Conservation (phyloP, 306 rosid genomes). For the Trichosanthes cucumerina region DNA sequence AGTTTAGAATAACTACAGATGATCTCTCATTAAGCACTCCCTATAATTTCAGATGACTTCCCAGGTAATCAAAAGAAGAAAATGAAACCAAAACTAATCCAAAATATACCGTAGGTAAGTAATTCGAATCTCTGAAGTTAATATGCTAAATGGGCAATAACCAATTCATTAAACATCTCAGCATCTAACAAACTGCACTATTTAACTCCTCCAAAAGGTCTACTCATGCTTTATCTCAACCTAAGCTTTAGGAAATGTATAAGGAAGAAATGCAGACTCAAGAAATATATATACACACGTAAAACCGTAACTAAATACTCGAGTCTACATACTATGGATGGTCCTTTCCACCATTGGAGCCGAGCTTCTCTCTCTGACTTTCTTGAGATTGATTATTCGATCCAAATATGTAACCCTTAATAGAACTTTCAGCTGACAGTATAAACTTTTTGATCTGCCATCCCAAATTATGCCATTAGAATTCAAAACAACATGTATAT, state of each 20-base stretch:
- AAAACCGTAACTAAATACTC: neutral
- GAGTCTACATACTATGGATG: slow-evolving; percentile 17
- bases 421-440: slow-evolving; percentile 42
- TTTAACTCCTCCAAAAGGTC: neutral
- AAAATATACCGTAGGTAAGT: neutral
- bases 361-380: slow-evolving; percentile 24
- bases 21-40: neutral
- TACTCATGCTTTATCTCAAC: neutral
- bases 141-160: neutral
- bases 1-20: neutral
- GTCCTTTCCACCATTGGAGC: slow-evolving; percentile 28
- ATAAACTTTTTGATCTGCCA: slow-evolving; percentile 63
- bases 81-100: neutral
- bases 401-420: slow-evolving; percentile 57
- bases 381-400: slow-evolving; percentile 39
- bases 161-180: neutral
- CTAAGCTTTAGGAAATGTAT: neutral
- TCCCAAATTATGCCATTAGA: slow-evolving; percentile 19
- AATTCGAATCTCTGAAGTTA: neutral
- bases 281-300: neutral
- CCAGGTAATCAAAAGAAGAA: neutral
- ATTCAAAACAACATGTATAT: neutral
- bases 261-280: neutral
- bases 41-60: neutral
- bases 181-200: neutral